Evolutionary conservation across 176 grass and related monocot genomes (phyloP), one percentile per base, ranked within the genome.

Genomic region (Triticum urartu): DNA sequence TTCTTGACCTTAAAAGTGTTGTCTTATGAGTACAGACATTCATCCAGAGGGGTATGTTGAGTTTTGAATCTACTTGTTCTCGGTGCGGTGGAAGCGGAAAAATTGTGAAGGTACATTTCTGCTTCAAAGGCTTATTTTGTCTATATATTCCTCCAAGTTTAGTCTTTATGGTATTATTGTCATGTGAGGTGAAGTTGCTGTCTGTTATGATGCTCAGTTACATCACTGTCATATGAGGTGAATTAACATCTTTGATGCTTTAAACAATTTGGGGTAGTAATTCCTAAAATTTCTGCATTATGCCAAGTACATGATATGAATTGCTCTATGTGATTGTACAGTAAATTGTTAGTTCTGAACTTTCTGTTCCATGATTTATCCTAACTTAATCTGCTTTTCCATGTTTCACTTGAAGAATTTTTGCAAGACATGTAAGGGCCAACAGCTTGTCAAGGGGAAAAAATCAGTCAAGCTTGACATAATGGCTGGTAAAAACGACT

Each of bases 391-490:
- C 34, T 81, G 58, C 28, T 71, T 82, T 84, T 74, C 62, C 71
- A 30, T 86, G 75, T 63, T 88, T 33, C 32, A 34, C 86, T 77
- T 89, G 68, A 75, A 97, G 95, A 89, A 34, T 83, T 94, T 97
- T 80, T 97, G 95, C 90, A 97, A 97, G 89, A 94, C 95, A 40
- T 97, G 95, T 91, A 97, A 93, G 63, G 95, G 95, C 33, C 77
- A 93, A 74, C 88, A 92, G 76, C 59, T 94, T 64, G 76, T 91
- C 62, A 91, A 86, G 84, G 92, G 92, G 30, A 92, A 84, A 89
- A 94, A 79, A 75, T 82, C 95, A 86, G 45, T 91, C 63, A 97
- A 97, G 84, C 87, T 97, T 48, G 92, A 97, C 81, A 92, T 97
- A 73, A 88, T 92, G 82, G 92, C 95, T 86, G 95, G 92, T 97